Evolutionary conservation across 2,329 filamentous ascomycete species (phyloP).

Genomic region (Colletotrichum truncatum): DNA sequence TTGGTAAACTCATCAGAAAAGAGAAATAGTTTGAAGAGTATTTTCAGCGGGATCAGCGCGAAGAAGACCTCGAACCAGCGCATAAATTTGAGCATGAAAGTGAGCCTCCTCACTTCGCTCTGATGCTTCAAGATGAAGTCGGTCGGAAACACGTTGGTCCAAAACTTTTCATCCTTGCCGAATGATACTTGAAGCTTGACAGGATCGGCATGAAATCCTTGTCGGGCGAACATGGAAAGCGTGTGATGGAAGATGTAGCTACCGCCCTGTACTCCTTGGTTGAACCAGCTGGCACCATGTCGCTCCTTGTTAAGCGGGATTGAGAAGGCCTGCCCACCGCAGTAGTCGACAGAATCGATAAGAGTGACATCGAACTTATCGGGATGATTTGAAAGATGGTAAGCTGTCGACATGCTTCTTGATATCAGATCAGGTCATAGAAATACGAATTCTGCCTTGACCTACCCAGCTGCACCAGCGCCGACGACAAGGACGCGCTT

Average conservation of each 20-base stretch:
- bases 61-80: conserved; percentile 65
- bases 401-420: conserved; percentile 61
- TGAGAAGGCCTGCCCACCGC: conserved; percentile 70
- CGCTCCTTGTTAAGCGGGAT: conserved; percentile 66
- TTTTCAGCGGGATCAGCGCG: conserved; percentile 66
- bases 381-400: conserved; percentile 66
- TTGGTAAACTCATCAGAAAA: conserved; percentile 75
- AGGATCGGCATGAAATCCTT: conserved; percentile 57
- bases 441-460: not conserved
- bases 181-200: conserved; percentile 70
- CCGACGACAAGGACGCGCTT: conserved; percentile 51
- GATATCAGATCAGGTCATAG: not conserved
- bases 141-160: conserved; percentile 70
- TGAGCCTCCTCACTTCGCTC: conserved; percentile 62
- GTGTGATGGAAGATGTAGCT: conserved; percentile 69
- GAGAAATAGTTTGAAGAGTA: conserved; percentile 70
- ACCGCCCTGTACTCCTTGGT: conserved; percentile 70
- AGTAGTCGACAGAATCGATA: conserved; percentile 65
- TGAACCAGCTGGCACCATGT: conserved; percentile 69
- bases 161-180: conserved; percentile 66
- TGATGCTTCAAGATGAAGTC: conserved; percentile 62
- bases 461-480: conserved; percentile 49
- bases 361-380: conserved; percentile 69
- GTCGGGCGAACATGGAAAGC: conserved; percentile 67
- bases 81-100: conserved; percentile 61